phyloP scores from a whole-genome alignment of 164 flowering plant species.

The Aristolochia fimbriata region DNA sequence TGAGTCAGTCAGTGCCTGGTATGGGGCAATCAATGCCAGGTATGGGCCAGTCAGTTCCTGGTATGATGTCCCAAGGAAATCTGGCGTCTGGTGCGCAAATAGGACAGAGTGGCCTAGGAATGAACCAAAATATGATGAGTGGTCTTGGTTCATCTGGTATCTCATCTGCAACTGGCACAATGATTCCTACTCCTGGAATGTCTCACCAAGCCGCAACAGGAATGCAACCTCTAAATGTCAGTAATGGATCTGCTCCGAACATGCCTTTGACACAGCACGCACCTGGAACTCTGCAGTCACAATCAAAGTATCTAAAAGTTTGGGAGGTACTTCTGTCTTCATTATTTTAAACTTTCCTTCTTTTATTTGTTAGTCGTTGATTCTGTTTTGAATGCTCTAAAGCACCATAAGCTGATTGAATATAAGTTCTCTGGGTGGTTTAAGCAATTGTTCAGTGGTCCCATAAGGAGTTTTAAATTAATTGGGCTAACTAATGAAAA shows the following conservation, averaged over 20 bases:
- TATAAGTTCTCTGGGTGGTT: background rate
- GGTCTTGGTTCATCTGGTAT: slow-evolving; percentile 41
- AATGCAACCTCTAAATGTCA: slow-evolving; percentile 42
- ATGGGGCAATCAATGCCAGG: slow-evolving; percentile 53
- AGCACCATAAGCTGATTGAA: background rate
- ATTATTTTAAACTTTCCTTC: too few relatives aligned
- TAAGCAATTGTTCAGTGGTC: too few relatives aligned
- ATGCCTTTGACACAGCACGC: slow-evolving; percentile 58
- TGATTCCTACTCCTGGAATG: slow-evolving; percentile 94
- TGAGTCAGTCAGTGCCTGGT: slow-evolving; percentile 32
- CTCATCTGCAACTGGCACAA: slow-evolving; percentile 56
- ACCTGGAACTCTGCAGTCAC: slow-evolving; percentile 47
- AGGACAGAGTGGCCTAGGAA: slow-evolving; percentile 55
- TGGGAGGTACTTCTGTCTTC: slow-evolving; percentile 64
- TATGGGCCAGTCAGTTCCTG: slow-evolving; percentile 30
- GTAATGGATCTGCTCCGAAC: slow-evolving; percentile 43
- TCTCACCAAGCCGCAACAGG: slow-evolving; percentile 54
- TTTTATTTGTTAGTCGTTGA: background rate
- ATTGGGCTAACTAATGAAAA: too few relatives aligned
- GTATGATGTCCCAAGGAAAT: slow-evolving; percentile 64
- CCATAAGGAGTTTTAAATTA: too few relatives aligned
- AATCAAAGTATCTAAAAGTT: slow-evolving; percentile 80
- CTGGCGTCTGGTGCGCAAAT: slow-evolving; percentile 46
- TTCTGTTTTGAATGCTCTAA: background rate
- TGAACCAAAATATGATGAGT: slow-evolving; percentile 60